Evolutionary conservation across 1,284 basidiomycete genomes (phyloP), one percentile per base, ranked within the genome.

Genomic region (Ustilago bromivora): DNA sequence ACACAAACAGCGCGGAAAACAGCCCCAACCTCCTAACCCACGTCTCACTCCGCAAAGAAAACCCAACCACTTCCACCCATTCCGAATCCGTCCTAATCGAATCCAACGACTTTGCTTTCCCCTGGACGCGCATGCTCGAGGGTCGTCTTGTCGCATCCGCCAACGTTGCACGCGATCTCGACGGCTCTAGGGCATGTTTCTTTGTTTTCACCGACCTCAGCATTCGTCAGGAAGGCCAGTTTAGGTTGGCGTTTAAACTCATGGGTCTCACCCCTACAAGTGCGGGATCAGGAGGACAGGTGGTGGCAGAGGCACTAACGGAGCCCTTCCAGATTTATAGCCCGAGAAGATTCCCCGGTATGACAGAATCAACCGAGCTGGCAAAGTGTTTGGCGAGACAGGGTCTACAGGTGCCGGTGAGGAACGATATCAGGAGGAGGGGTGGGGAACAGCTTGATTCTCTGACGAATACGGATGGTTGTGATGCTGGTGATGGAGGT

Each of bases 181-280:
- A 80, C 54, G 69, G 75, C 23, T 63, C 59, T 1, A 43, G 61
- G 17, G 78, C 76, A 12, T 78, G 76, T 63, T 78, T 80, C 54
- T 80, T 80, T 34, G 68, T 80, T 46, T 80, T 81, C 34, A 70
- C 74, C 23, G 76, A 81, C 46, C 66, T 79, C 40, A 79, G 77
- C 58, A 75, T 79, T 40, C 66, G 78, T 2, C 74, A 80, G n/a
- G 77, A 79, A 43, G 77, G 76, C 0, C 63, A 61, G 9, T 76
- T 76, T 34, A 62, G 66, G 2, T 65, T 78, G 7, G 58, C 57
- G 9, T 81, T 81, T 62, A 66, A 69, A 43, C 75, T 81, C 46
- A 53, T 78, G 17, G 63, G 64, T 4, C 54, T 76, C 6, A 73
- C 63, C 5, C 40, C 56, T 15, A 49, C 61, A 0, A 51, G 51